Evolutionary conservation across 768 basidiomycete genomes (phyloP), one percentile per base, ranked within the genome.

Genomic region (Russula griseocarnosa): DNA sequence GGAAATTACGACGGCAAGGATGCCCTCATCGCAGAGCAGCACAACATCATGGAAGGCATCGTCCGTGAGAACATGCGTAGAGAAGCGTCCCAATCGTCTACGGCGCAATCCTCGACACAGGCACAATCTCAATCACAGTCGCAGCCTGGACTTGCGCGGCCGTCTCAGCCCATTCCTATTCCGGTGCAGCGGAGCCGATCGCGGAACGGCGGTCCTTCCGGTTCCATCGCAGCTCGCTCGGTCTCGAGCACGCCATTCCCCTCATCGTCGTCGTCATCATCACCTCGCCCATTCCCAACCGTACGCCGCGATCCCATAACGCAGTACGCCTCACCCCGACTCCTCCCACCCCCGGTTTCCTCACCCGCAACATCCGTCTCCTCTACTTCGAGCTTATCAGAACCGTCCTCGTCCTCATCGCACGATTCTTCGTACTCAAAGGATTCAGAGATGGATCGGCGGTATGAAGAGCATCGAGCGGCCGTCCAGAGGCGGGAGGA

Each of bases 1-100:
- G 55, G 54, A 20, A 56, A 65, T 30, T 65, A 61, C n/a, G 28
- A 56, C 20, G 64, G 64, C 47, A 65, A 65, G 26, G 64, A 61
- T 30, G 64, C 64, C 49, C 55, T 65, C 54, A 56, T 65, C 24
- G 59, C 64, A 20, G 64, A 65, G 50, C 64, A 65, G 20, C 64
- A 61, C 5, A 61, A 0, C 32, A 65, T 65, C 64, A 46, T 65
- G 59, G 55, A 56, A n/a, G 52, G 30, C 42, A 65, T 65, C 26
- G 9, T 32, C 20, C 59, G 59, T 14, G 59, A 65, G 38, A 65
- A 65, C 14, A 32, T 60, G 18, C 54, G 36, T n/a, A 26, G 32
- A 38, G 60, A 60, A 7, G 28, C n/a, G 0, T 16, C 63, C 11
- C 46, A 38, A 16, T 24, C 44, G 22, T 30, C 47, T 5, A 8